A percentile compares a stretch with the other conserved stretches of the same genome.
These are phyloP conservation scores for Backusella macrospora DNA, from an alignment of 192 early-diverging fungal genomes.

Conservation along the genomic window DNA sequence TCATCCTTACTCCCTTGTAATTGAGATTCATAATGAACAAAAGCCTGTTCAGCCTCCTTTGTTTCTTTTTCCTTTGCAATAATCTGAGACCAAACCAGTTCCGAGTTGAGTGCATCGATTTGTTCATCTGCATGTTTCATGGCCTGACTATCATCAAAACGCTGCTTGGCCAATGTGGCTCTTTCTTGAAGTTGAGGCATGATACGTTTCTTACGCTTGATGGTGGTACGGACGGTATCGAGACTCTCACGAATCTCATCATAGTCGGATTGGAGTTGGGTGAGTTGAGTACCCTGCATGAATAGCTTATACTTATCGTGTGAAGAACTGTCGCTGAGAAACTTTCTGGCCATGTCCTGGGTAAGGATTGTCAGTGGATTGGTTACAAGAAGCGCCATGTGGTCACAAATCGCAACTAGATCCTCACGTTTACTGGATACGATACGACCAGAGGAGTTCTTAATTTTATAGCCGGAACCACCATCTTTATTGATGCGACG, in stretches of 20 bases:
- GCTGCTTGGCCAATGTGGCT: conserved; percentile 65
- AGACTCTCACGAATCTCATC: conserved; percentile 60
- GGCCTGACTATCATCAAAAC: conserved; percentile 68
- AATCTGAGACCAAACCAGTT: conserved; percentile 80
- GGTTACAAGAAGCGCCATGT: conserved; percentile 89
- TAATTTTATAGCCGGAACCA: conserved; percentile 78
- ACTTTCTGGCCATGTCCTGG: conserved; percentile 91
- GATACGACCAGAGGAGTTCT: conserved; percentile 58
- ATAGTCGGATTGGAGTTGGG: conserved; percentile 77
- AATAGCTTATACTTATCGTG: conserved; percentile 95
- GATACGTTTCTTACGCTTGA: conserved; percentile 55
- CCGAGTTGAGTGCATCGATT: conserved; percentile 62
- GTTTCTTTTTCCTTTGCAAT: conserved; percentile 53
- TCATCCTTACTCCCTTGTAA: not conserved
- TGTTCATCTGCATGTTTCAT: conserved; percentile 58
- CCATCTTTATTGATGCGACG: conserved; percentile 72
- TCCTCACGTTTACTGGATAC: conserved; percentile 86
- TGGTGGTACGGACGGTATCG: conserved; percentile 52
- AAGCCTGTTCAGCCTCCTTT: not conserved
- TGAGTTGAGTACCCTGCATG: conserved; percentile 83
- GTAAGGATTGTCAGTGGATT: conserved; percentile 94
- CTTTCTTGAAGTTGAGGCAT: conserved; percentile 74
- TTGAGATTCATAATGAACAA: not conserved
- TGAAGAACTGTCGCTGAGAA: conserved; percentile 78
- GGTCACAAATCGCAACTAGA: conserved; percentile 79